Conservation (phyloP, 2,329 filamentous ascomycete genomes). For the Calonectria hongkongensis region DNA sequence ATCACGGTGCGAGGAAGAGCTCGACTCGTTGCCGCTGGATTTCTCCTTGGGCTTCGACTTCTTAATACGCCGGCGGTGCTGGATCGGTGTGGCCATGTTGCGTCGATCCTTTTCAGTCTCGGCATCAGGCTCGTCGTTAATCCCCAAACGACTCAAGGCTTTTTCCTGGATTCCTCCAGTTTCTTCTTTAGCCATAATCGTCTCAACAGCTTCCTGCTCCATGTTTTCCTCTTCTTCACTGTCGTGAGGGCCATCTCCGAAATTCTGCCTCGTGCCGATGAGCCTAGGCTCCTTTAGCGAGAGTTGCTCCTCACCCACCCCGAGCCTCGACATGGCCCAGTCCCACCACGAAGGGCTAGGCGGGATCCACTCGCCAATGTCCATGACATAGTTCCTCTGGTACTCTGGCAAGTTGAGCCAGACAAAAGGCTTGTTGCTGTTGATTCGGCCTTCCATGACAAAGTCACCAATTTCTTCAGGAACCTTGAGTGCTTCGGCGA, state of each 20-base stretch:
- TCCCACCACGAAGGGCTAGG: conserved; percentile 54
- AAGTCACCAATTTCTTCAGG: conserved; percentile 62
- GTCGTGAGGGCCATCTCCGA: conserved; percentile 1
- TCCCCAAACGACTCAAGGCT: background rate
- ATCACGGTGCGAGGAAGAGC: background rate
- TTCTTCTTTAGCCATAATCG: background rate
- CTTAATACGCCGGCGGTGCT: conserved; percentile 3
- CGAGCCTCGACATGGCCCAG: conserved; percentile 54
- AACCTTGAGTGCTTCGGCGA: conserved; percentile 60
- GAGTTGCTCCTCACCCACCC: conserved; percentile 51
- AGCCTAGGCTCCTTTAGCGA: conserved; percentile 49
- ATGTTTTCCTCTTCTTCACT: conserved; percentile 11
- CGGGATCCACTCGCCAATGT: conserved; percentile 59
- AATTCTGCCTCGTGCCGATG: conserved; percentile 48
- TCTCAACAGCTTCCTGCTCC: background rate
- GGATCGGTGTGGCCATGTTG: background rate
- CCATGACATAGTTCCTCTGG: conserved; percentile 56
- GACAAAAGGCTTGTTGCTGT: conserved; percentile 62
- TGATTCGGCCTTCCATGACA: conserved; percentile 62
- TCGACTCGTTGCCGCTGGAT: conserved; percentile 11
- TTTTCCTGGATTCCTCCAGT: background rate
- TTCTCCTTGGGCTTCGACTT: conserved; percentile 5
- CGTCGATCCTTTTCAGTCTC: conserved; percentile 8
- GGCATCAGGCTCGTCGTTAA: background rate
- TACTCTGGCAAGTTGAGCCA: conserved; percentile 62